A percentile compares a stretch with the other conserved stretches of the same genome.
phyloP scores from a whole-genome alignment of 2,329 filamentous ascomycete genomes.

The Periconia sp. region DNA sequence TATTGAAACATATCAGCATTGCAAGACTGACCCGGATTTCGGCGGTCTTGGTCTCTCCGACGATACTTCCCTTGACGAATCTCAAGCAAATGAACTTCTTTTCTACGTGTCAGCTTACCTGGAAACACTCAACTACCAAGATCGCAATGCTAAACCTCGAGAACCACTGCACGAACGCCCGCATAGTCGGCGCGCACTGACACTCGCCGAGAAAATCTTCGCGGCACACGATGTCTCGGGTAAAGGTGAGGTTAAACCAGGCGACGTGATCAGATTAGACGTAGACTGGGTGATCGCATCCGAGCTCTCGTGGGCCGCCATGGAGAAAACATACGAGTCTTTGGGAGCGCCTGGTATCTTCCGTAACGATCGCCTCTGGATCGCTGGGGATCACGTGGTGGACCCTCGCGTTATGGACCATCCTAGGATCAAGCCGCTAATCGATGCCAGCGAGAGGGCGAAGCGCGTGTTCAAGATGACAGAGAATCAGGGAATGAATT shows the following conservation, averaged over 20 bases:
- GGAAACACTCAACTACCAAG: conserved; percentile 32
- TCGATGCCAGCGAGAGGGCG: conserved; percentile 42
- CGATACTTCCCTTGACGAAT: conserved; percentile 4
- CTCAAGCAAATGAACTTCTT: conserved; percentile 20
- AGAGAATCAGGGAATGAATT: conserved; percentile 46
- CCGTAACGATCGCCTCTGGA: conserved; percentile 55
- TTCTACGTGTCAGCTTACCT: conserved; percentile 31
- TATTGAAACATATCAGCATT: conserved; percentile 3
- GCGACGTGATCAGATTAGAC: conserved; percentile 46
- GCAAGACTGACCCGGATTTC: conserved; percentile 19
- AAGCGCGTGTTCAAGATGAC: conserved; percentile 48
- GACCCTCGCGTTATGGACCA: conserved; percentile 47
- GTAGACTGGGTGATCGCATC: conserved; percentile 53
- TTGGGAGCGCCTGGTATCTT: conserved; percentile 49
- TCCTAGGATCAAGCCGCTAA: conserved; percentile 41
- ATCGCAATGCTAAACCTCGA: conserved; percentile 9
- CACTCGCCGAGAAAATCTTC: too few species aligned
- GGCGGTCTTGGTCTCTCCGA: conserved; percentile 26
- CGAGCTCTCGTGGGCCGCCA: conserved; percentile 48
- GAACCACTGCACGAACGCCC: conserved; percentile 2
- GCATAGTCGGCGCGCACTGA: too few species aligned
- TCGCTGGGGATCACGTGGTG: conserved; percentile 53
- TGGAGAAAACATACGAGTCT: conserved; percentile 45
- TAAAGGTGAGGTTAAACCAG: conserved; percentile 39
- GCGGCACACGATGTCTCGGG: conserved; percentile 45